Evolutionary conservation across 139 green algal genomes (phyloP).

Genomic region (Parachlorella kessleri): DNA sequence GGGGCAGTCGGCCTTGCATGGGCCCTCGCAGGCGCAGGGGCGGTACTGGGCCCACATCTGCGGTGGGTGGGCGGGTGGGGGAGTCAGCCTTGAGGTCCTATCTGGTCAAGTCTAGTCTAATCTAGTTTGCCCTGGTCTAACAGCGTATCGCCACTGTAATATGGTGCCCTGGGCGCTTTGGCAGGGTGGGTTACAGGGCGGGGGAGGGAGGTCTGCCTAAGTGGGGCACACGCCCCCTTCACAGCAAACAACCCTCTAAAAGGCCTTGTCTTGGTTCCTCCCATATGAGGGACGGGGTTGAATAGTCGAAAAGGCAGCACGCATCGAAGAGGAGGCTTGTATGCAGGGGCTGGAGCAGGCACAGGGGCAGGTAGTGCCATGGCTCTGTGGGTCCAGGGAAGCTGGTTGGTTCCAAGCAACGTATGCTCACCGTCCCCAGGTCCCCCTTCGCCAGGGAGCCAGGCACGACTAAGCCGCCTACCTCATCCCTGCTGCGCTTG

Average conservation of each 20-base stretch:
- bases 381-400: not conserved
- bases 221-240: not conserved
- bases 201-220: not conserved
- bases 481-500: not conserved
- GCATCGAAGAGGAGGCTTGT: not conserved
- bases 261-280: too few relatives aligned
- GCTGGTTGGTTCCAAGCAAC: not conserved
- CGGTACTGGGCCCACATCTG: slow-evolving; percentile 46
- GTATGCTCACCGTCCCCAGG: not conserved
- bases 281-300: too few relatives aligned
- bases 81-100: too few relatives aligned
- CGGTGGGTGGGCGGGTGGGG: not conserved
- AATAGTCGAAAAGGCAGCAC: too few relatives aligned
- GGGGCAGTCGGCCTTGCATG: slow-evolving; percentile 48
- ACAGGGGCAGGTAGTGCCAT: not conserved
- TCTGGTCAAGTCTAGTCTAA: too few relatives aligned
- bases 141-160: too few relatives aligned
- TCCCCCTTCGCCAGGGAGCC: too few relatives aligned
- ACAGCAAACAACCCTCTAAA: too few relatives aligned
- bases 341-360: not conserved
- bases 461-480: too few relatives aligned
- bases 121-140: too few relatives aligned
- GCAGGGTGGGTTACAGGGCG: not conserved
- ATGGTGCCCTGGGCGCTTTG: not conserved
- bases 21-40: slow-evolving; percentile 52